Base-by-base conservation (phyloP, 805 yeast species). In the Candida sithepensis region DNA sequence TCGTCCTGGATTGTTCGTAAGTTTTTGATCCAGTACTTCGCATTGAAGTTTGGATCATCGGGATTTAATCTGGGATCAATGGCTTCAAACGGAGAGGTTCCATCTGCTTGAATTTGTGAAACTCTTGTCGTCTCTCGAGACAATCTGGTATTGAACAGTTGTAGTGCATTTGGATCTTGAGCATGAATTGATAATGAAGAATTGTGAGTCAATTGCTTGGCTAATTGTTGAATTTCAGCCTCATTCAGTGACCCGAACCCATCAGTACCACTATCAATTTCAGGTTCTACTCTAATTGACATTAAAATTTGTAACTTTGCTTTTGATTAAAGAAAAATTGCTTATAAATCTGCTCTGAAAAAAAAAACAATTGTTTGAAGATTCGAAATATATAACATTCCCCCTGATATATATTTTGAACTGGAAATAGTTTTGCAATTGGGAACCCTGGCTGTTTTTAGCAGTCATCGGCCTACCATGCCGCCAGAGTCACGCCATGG, bases 11-110 rank as follows among this genome's bases (percentile, higher is more conserved):
- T 54, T 47, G 71, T 73, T 45, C 79, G 69, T 65, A 81, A 57
- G 56, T 82, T 82, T 55, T 77, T 78, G 43, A 82, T 78, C 88
- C 88, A 82, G 39, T 71, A 72, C 54, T 72, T 74, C 47, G 84
- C 71, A 54, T 74, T 70, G 61, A 82, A 82, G 6, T 72, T 58
- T 5, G 74, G 79, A 43, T 73, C 67, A 26, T 73, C 71, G 1
- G 88, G 88, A 57, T 82, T 78, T 52, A 82, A 67, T 28, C 65
- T 52, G 13, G 73, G 67, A 28, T 64, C 62, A 16, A 47, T 48
- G 9, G 28, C 30, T 6, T 49, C 52, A 46, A 62, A 73, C 0
- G 79, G 73, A 37, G 56, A 50, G 0, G 66, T 59, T 34, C 79
- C 79, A 5, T 45, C 46, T 8, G 46, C 48, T 0, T 74, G 72